These are phyloP conservation scores for Trichoderma lentiforme DNA, from an alignment of 2,329 filamentous ascomycete genomes.

Conservation along the genomic window DNA sequence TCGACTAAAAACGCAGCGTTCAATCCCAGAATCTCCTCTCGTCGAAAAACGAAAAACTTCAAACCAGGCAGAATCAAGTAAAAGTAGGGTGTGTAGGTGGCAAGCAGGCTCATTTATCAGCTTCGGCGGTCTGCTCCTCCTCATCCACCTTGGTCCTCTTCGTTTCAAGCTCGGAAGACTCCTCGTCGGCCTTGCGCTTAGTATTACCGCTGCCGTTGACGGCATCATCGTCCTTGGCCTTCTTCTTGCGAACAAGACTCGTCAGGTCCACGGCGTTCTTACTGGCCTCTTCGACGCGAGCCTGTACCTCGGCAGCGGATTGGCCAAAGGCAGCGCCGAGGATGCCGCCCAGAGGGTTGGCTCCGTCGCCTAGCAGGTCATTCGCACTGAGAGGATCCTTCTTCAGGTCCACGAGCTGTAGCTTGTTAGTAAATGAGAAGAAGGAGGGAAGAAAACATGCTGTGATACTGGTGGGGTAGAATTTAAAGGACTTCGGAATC, in stretches of 20 bases:
- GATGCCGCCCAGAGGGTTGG: slow-evolving; percentile 53
- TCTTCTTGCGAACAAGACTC: slow-evolving; percentile 72
- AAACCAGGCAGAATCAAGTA: not conserved
- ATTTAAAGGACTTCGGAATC: not conserved
- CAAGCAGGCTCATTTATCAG: not conserved
- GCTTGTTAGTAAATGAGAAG: slow-evolving; percentile 10
- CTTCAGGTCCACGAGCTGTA: slow-evolving; percentile 64
- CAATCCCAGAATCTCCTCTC: not conserved
- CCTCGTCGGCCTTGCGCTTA: slow-evolving; percentile 37
- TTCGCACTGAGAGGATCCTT: slow-evolving; percentile 50
- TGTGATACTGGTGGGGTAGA: not conserved
- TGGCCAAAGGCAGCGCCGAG: slow-evolving; percentile 63
- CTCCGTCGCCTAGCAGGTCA: slow-evolving; percentile 36
- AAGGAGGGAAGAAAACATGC: not conserved
- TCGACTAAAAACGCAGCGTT: not conserved
- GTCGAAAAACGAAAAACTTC: not conserved
- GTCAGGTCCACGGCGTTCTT: slow-evolving; percentile 71
- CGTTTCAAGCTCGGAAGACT: slow-evolving; percentile 26
- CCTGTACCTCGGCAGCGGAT: slow-evolving; percentile 57
- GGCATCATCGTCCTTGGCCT: slow-evolving; percentile 38
- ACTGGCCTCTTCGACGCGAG: slow-evolving; percentile 67
- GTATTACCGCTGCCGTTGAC: slow-evolving; percentile 32
- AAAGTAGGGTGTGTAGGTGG: not conserved
- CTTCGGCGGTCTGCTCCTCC: slow-evolving; percentile 18
- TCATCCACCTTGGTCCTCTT: slow-evolving; percentile 39